phyloP scores from a whole-genome alignment of 345 rosid genomes.

The Hypericum perforatum region DNA sequence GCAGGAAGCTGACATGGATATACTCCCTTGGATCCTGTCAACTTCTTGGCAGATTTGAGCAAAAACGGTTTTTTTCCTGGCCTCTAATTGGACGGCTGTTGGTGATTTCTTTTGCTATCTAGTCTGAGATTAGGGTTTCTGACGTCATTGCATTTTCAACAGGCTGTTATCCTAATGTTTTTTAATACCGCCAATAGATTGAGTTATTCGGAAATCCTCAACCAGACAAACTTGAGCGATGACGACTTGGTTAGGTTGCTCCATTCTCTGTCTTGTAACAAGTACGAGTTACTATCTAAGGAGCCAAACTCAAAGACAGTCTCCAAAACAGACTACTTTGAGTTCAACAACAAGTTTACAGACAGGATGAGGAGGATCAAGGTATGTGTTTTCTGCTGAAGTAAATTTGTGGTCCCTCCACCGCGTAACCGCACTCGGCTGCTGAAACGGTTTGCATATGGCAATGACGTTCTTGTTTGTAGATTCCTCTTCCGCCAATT shows the following conservation, averaged over 20 bases:
- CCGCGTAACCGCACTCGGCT: neutral
- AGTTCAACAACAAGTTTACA: constrained; percentile 42
- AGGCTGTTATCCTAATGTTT: constrained; percentile 83
- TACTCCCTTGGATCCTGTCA: constrained; percentile 59
- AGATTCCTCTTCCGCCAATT: constrained; percentile 92
- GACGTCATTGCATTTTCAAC: constrained; percentile 3
- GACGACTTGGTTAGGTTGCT: constrained; percentile 84
- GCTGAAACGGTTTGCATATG: neutral
- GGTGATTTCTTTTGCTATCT: neutral
- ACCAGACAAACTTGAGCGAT: constrained; percentile 69
- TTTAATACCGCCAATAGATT: constrained; percentile 74
- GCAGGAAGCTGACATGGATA: constrained; percentile 63
- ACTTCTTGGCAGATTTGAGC: constrained; percentile 51
- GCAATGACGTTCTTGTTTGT: neutral
- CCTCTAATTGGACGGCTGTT: neutral
- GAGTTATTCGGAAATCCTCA: constrained; percentile 70
- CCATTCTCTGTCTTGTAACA: constrained; percentile 51
- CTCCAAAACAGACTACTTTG: neutral
- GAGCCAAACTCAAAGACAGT: no score
- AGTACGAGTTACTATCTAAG: no score
- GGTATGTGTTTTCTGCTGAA: constrained; percentile 31
- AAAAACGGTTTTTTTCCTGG: constrained; percentile 41
- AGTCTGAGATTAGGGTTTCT: neutral
- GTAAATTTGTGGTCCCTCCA: no score
- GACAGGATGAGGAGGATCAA: constrained; percentile 93